Conservation (phyloP, 73 alveolate species). For the Paraurostyla sp. region DNA sequence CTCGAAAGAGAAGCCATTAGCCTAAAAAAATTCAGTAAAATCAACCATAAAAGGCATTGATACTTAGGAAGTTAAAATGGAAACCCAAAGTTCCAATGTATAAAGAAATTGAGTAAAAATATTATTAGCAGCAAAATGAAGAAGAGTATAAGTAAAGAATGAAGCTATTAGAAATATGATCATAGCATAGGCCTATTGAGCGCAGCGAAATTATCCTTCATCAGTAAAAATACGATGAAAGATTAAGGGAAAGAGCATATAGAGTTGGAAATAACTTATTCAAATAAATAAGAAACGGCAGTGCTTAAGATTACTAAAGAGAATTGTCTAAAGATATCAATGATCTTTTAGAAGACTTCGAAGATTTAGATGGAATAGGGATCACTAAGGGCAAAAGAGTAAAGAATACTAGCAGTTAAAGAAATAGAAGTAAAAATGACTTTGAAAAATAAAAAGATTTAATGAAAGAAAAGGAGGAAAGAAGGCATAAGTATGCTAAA, state of each 20-base stretch:
- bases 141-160: not conserved
- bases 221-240: constrained; percentile 15
- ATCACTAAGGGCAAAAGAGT: not conserved
- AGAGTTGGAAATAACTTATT: constrained; percentile 13
- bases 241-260: constrained; percentile 36
- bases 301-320: not conserved
- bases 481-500: constrained; percentile 39
- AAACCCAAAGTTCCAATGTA: constrained; percentile 35
- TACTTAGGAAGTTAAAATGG: not conserved
- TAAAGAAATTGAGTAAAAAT: constrained; percentile 32
- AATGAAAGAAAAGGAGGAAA: constrained; percentile 22
- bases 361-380: not conserved
- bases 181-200: not conserved
- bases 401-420: not conserved
- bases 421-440: not conserved
- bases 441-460: constrained; percentile 16
- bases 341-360: not conserved
- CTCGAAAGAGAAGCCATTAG: not conserved
- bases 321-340: not conserved
- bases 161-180: not conserved
- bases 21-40: no score
- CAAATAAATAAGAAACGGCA: not conserved
- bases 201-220: not conserved
- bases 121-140: not conserved
- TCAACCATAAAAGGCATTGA: not conserved